Percentiles rank a stretch among this genome's conserved stretches.
Evolutionary conservation across 768 basidiomycete genomes (phyloP).

Genomic region (Hysterangium stoloniferum): DNA sequence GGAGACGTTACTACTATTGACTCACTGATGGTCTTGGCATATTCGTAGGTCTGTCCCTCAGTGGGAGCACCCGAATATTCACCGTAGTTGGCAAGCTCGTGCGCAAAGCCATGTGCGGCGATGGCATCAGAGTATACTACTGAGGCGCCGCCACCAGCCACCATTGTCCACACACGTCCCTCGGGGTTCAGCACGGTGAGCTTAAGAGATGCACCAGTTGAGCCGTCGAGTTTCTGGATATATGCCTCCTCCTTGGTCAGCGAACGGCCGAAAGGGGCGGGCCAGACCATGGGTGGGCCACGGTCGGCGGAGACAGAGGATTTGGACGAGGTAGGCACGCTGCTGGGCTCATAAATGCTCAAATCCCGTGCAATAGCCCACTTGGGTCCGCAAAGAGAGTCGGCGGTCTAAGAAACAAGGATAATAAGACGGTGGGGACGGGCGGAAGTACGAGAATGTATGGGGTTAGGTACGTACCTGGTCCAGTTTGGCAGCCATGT

Average conservation of each 20-base stretch:
- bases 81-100: conserved; percentile 98
- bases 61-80: conserved; percentile 99
- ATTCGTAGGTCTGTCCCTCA: conserved; percentile 98
- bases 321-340: conserved; percentile 34
- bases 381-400: conserved; percentile 95
- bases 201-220: conserved; percentile 97
- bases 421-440: no score
- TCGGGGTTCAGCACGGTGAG: conserved; percentile 92
- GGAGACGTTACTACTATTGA: conserved; percentile 13
- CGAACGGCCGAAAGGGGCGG: conserved; percentile 93
- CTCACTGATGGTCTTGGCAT: conserved; percentile 94
- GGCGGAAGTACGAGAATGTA: neutral
- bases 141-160: conserved; percentile 89
- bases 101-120: conserved; percentile 88
- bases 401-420: conserved; percentile 55
- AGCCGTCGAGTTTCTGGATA: conserved; percentile 95
- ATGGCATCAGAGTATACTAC: conserved; percentile 71
- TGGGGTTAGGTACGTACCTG: conserved; percentile 34
- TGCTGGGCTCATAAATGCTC: conserved; percentile 54
- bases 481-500: conserved; percentile 99
- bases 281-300: conserved; percentile 96
- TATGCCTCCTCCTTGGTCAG: conserved; percentile 99
- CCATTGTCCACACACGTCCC: conserved; percentile 99
- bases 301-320: conserved; percentile 72
- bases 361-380: conserved; percentile 97